Percentiles rank a stretch among this genome's conserved stretches.
These are phyloP conservation scores for Trichoderma asperellum DNA, from an alignment of 2,329 filamentous ascomycete species.

Conservation along the genomic window DNA sequence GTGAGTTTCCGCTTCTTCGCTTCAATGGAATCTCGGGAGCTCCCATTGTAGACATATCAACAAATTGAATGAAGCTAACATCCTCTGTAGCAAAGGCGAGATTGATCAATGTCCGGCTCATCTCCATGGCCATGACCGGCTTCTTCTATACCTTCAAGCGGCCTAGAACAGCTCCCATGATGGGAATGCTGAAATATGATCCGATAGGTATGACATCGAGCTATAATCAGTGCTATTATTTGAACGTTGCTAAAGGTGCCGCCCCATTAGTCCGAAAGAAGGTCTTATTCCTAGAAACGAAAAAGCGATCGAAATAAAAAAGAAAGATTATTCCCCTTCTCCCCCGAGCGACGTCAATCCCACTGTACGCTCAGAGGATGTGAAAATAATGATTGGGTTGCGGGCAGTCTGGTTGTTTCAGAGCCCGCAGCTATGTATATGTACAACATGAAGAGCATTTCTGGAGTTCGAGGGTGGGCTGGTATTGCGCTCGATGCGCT, in stretches of 20 bases:
- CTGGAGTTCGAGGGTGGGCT: slow-evolving; percentile 38
- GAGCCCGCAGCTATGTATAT: slow-evolving; percentile 29
- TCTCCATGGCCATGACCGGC: slow-evolving; percentile 98
- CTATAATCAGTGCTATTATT: neutral
- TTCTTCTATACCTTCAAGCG: slow-evolving; percentile 93
- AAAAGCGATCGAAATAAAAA: slow-evolving; percentile 68
- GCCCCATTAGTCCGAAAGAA: slow-evolving; percentile 76
- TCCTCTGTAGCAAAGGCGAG: slow-evolving; percentile 75
- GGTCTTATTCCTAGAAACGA: slow-evolving; percentile 93
- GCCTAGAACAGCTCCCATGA: slow-evolving; percentile 76
- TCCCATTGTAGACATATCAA: neutral
- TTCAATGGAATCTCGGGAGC: too few relatives aligned
- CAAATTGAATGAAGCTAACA: neutral
- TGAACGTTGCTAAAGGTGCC: neutral
- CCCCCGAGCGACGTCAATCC: neutral
- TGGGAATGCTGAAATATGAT: slow-evolving; percentile 99
- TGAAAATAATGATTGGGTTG: slow-evolving; percentile 7
- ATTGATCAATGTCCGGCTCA: slow-evolving; percentile 86
- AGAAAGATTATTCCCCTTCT: neutral
- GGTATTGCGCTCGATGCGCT: slow-evolving; percentile 28
- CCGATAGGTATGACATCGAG: slow-evolving; percentile 71
- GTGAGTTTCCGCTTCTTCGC: slow-evolving; percentile 14
- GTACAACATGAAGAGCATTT: slow-evolving; percentile 40
- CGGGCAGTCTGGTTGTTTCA: neutral
- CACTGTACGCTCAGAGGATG: neutral